A percentile compares a stretch with the other conserved stretches of the same genome.
Conservation (phyloP, 176 grass and related monocot genomes). For the Lolium multiflorum region DNA sequence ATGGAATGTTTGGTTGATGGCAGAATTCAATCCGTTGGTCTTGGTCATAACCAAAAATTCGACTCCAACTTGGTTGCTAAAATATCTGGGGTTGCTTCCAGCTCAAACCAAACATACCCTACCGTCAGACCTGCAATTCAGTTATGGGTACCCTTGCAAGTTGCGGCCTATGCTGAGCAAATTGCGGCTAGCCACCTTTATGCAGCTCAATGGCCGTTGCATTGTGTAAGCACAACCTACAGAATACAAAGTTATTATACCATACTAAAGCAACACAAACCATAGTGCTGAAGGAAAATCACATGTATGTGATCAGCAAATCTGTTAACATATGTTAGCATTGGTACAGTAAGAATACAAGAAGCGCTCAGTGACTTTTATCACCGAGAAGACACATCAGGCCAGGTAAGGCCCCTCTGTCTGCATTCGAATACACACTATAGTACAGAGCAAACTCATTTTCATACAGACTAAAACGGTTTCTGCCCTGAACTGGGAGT, state of each 20-base stretch:
- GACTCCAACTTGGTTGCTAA: too few species aligned
- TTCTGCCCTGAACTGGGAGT: conserved; percentile 47
- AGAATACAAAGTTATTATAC: neutral
- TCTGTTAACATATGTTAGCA: neutral
- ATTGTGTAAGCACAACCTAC: neutral
- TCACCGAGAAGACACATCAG: conserved; percentile 14
- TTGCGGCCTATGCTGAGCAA: neutral
- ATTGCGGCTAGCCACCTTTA: neutral
- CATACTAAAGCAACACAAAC: neutral
- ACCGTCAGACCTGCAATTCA: neutral
- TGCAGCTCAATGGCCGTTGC: neutral
- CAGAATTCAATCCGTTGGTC: neutral
- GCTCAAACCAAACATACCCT: neutral
- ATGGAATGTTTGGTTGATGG: neutral
- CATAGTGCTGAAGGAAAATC: neutral
- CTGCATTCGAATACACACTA: conserved; percentile 10
- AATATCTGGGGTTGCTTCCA: too few species aligned
- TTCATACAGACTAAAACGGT: conserved; percentile 70
- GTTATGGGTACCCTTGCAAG: neutral
- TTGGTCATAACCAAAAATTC: neutral
- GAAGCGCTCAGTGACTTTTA: neutral
- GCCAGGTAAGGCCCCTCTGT: conserved; percentile 13
- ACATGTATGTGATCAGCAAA: neutral
- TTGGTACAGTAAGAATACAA: neutral
- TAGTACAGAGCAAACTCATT: conserved; percentile 1